Conservation (phyloP, 495 filamentous ascomycete genomes). For the Staphylotrichum tortipilum region DNA sequence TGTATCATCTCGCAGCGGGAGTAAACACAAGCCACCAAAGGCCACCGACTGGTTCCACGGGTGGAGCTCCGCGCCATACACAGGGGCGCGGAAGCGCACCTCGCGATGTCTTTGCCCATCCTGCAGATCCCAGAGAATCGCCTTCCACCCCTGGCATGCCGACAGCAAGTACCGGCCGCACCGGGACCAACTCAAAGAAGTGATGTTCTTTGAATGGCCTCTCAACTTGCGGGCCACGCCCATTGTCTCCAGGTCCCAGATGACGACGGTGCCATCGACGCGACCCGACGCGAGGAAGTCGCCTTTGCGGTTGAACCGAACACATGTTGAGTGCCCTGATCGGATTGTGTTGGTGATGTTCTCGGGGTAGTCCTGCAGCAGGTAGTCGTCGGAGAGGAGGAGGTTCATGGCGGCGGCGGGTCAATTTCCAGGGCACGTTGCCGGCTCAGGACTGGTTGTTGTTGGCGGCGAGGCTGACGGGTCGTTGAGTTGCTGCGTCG, state of each 20-base stretch:
- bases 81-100: slow-evolving; percentile 80
- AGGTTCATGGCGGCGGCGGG: slow-evolving; percentile 43
- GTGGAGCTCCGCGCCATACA: slow-evolving; percentile 92
- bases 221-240: slow-evolving; percentile 87
- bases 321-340: slow-evolving; percentile 53
- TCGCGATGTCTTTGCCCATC: slow-evolving; percentile 49
- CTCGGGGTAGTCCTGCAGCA: slow-evolving; percentile 93
- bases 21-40: no score
- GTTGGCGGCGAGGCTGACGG: not conserved
- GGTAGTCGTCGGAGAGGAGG: slow-evolving; percentile 47
- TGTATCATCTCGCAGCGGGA: no score
- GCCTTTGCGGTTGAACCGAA: slow-evolving; percentile 89
- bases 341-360: slow-evolving; percentile 76
- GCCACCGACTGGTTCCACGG: slow-evolving; percentile 73
- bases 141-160: slow-evolving; percentile 91
- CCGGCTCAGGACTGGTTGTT: not conserved
- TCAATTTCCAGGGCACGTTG: no score
- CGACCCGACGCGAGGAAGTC: slow-evolving; percentile 90
- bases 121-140: slow-evolving; percentile 85
- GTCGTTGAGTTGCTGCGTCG: not conserved
- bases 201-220: slow-evolving; percentile 84
- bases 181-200: slow-evolving; percentile 87
- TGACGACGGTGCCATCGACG: slow-evolving; percentile 85
- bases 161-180: slow-evolving; percentile 90
- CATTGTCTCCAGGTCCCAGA: slow-evolving; percentile 96